Evolutionary conservation across 495 filamentous ascomycete genomes (phyloP).

Genomic region (Geoglossum glabrum): DNA sequence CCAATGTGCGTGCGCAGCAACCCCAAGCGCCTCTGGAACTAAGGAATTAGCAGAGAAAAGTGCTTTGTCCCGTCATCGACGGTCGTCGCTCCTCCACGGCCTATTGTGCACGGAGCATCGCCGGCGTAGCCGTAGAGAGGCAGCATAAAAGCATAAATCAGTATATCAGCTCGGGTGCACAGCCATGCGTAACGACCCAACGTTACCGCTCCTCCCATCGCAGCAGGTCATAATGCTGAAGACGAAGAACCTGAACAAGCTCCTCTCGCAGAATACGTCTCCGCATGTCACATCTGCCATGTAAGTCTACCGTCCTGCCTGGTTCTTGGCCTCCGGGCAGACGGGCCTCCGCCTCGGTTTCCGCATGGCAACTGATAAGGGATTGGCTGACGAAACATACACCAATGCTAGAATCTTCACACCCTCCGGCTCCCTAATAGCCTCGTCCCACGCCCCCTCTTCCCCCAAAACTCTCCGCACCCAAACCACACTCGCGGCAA

Average conservation of each 20-base stretch:
- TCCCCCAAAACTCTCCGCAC: slow-evolving; percentile 12
- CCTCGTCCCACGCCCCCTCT: slow-evolving; percentile 11
- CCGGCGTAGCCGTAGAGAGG: no score
- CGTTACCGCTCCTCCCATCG: not conserved
- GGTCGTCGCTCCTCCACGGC: no score
- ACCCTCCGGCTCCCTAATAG: slow-evolving; percentile 13
- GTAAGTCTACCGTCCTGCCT: slow-evolving; percentile 9
- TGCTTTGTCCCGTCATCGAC: no score
- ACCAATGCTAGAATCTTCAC: slow-evolving; percentile 13
- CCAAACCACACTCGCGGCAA: slow-evolving; percentile 14
- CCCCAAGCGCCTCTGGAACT: no score
- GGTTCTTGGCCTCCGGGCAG: no score
- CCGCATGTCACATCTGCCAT: slow-evolving; percentile 19
- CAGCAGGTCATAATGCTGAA: slow-evolving; percentile 18
- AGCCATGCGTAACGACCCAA: not conserved
- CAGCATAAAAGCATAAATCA: no score
- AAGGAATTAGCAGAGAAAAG: no score
- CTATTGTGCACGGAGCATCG: no score
- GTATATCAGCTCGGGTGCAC: no score
- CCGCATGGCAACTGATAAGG: not conserved
- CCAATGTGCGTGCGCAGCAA: no score
- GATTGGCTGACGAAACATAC: not conserved
- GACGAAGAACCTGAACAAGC: slow-evolving; percentile 18
- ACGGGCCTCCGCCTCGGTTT: not conserved
- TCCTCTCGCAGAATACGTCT: slow-evolving; percentile 20